Evolutionary conservation across 2,329 filamentous ascomycete species (phyloP).

Genomic region (Ophiostoma quercus): DNA sequence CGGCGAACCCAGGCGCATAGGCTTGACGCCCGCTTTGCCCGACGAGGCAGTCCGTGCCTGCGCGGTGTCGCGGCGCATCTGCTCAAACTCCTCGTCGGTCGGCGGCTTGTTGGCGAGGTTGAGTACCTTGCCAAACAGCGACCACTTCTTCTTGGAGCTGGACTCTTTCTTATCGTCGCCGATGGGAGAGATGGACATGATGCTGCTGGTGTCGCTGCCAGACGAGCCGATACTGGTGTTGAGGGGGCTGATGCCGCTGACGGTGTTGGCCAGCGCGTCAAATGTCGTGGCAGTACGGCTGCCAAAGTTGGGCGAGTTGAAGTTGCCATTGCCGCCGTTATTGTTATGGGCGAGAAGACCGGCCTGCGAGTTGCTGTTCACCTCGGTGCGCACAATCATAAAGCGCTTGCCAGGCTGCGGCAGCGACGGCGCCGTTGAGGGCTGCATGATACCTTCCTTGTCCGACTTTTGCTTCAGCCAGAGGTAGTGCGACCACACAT

Average conservation of each 20-base stretch:
- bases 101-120: constrained; percentile 36
- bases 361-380: constrained; percentile 43
- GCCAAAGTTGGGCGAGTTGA: neutral
- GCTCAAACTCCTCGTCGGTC: constrained; percentile 45
- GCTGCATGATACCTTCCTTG: constrained; percentile 46
- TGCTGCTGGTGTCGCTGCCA: constrained; percentile 27
- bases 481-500: constrained; percentile 73
- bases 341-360: constrained; percentile 35
- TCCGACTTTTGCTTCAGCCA: constrained; percentile 66
- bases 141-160: constrained; percentile 54
- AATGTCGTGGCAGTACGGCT: constrained; percentile 18
- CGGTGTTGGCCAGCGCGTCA: constrained; percentile 21
- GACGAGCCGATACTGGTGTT: neutral
- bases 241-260: constrained; percentile 12
- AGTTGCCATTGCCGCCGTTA: neutral
- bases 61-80: constrained; percentile 47
- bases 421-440: constrained; percentile 74
- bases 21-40: constrained; percentile 35
- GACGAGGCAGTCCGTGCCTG: constrained; percentile 35
- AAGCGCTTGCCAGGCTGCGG: constrained; percentile 81
- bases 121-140: constrained; percentile 59
- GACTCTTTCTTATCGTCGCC: constrained; percentile 28
- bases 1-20: constrained; percentile 34
- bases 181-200: neutral
- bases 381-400: constrained; percentile 80